phyloP scores from a whole-genome alignment of 2,329 filamentous ascomycete species.

The Fusarium nanum region DNA sequence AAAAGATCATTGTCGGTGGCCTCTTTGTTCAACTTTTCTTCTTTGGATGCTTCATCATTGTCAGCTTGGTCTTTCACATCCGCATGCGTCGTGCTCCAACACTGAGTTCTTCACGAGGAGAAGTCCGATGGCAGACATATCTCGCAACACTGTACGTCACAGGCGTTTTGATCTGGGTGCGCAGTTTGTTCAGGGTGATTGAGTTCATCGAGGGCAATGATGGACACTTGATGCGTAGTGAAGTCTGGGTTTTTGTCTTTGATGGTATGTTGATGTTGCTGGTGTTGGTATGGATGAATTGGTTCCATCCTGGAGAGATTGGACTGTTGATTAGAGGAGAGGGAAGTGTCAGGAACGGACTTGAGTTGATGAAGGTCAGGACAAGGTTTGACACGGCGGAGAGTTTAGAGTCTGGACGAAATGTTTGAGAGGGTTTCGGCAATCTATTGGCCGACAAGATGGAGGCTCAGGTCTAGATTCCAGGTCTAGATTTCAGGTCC shows the following conservation, averaged over 20 bases:
- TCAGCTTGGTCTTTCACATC: slow-evolving; percentile 59
- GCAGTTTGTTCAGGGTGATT: slow-evolving; percentile 56
- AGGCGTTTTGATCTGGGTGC: slow-evolving; percentile 53
- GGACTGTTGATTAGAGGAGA: slow-evolving; percentile 43
- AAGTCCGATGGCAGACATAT: slow-evolving; percentile 50
- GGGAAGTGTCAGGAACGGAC: slow-evolving; percentile 37
- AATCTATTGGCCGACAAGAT: not conserved
- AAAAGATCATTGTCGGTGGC: slow-evolving; percentile 63
- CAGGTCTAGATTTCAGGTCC: not conserved
- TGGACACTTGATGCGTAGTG: slow-evolving; percentile 50
- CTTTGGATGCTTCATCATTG: slow-evolving; percentile 64
- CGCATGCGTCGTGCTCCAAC: slow-evolving; percentile 39
- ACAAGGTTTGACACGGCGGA: slow-evolving; percentile 25
- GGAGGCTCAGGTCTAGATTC: not conserved
- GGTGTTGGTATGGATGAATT: slow-evolving; percentile 46
- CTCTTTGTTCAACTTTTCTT: slow-evolving; percentile 66
- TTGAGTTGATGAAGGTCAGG: slow-evolving; percentile 36
- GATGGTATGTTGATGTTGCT: slow-evolving; percentile 53
- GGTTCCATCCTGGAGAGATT: slow-evolving; percentile 48
- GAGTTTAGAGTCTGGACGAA: slow-evolving; percentile 27
- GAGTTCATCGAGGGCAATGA: slow-evolving; percentile 55
- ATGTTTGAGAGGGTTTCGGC: not conserved
- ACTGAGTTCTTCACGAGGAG: slow-evolving; percentile 9
- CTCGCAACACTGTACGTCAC: slow-evolving; percentile 45
- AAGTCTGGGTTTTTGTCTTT: slow-evolving; percentile 53